Base-by-base conservation (phyloP, 2,329 filamentous ascomycete species). In the Fusarium mundagurra region DNA sequence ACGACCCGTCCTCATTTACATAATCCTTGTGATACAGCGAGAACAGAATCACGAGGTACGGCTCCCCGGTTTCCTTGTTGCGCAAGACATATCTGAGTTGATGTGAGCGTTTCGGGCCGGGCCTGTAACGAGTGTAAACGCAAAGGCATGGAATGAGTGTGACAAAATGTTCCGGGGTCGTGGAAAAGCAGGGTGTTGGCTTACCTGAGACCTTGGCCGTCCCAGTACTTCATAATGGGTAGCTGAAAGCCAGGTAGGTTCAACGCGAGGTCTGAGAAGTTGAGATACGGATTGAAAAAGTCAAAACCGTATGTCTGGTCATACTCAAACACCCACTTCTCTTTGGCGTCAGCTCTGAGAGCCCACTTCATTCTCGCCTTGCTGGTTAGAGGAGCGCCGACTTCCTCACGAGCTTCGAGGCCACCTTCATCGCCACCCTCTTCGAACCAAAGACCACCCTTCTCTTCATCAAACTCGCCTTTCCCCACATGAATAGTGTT, bases 201-300 rank as follows among this genome's bases (percentile, higher is more conserved):
- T 85, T 86, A 95, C 92, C 93, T 88, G 55, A 94, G 83, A 18
- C 90, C 90, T 84, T 95, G 92, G 1, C 93, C 93, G 77, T 95
- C 93, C 92, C 93, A 95, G 80, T 94, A 94, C 77, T 88, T 91
- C 81, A 95, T 90, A 61, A 96, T 92, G 3, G 91, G 90, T 27
- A 95, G 83, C 17, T 90, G 90, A 76, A 95, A 94, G 1, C 93
- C 92, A 0, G 94, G 94, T 36, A 96, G 80, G 59, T 89, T 87
- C 29, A 96, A 83, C 34, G 92, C 87, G 77, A 96, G 92, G 75
- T 92, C 91, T 82, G 81, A 80, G 81, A 98, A 98, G 82, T 97
- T 94, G 51, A 99, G 83, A 83, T 97, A 98, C 4, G 93, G 93
- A 81, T 98, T 98, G 83, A 92, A 97, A 82, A 99, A 98, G 78